These are phyloP conservation scores for Kodamaea kakaduensis DNA, from an alignment of 805 yeast genomes.

Conservation along the genomic window DNA sequence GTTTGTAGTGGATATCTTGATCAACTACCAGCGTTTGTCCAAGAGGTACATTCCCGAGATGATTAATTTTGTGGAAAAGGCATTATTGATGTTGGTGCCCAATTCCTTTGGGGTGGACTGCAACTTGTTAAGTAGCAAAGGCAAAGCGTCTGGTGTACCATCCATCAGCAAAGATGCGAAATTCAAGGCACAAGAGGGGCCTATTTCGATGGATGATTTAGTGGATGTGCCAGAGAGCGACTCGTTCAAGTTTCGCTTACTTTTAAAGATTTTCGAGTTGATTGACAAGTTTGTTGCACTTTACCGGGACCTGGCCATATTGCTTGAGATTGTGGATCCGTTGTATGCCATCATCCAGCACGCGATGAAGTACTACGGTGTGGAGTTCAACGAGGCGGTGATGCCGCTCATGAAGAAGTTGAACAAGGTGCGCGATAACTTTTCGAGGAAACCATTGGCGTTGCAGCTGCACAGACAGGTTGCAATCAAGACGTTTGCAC, in stretches of 20 bases:
- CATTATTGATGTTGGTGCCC: conserved; percentile 44
- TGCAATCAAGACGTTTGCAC: conserved; percentile 80
- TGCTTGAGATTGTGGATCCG: conserved; percentile 54
- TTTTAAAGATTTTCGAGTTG: conserved; percentile 29
- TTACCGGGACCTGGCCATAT: conserved; percentile 64
- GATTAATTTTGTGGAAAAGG: conserved; percentile 51
- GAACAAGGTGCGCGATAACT: conserved; percentile 39
- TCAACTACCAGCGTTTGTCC: conserved; percentile 74
- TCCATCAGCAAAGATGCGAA: conserved; percentile 10
- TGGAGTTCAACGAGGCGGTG: conserved; percentile 25
- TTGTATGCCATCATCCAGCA: conserved; percentile 42
- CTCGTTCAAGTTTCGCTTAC: conserved; percentile 25
- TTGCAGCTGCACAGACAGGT: conserved; percentile 82
- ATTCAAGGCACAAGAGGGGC: conserved; percentile 14
- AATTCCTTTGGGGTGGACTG: no score
- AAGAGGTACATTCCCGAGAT: conserved; percentile 84
- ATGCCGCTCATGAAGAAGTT: conserved; percentile 48
- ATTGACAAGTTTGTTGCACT: conserved; percentile 31
- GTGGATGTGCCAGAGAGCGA: conserved; percentile 4
- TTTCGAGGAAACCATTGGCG: conserved; percentile 53
- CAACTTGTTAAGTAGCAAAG: no score
- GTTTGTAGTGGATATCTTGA: conserved; percentile 58
- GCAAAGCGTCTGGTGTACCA: conserved; percentile 9
- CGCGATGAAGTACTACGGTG: conserved; percentile 32
- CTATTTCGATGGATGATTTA: conserved; percentile 8